A percentile compares a stretch with the other conserved stretches of the same genome.
These are phyloP conservation scores for Rhynchosporium agropyri DNA, from an alignment of 2,329 filamentous ascomycete species.

Conservation along the genomic window DNA sequence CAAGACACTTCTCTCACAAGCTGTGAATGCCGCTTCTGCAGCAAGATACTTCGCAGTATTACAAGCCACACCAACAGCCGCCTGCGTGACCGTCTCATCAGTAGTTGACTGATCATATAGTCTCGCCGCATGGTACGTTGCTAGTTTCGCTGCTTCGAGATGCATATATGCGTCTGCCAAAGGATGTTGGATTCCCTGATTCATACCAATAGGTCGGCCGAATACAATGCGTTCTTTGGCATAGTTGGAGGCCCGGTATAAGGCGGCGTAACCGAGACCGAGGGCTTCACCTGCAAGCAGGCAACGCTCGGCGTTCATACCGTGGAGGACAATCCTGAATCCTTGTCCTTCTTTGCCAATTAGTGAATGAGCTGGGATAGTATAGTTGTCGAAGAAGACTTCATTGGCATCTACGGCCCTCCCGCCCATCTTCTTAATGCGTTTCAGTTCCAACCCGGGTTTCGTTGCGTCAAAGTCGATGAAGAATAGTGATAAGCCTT, in stretches of 20 bases:
- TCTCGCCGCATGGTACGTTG: conserved; percentile 65
- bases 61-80: conserved; percentile 64
- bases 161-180: conserved; percentile 67
- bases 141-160: conserved; percentile 66
- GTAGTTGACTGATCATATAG: conserved; percentile 59
- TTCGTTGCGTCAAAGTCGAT: conserved; percentile 69
- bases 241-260: conserved; percentile 64
- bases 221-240: conserved; percentile 69
- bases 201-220: conserved; percentile 64
- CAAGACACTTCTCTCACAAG: conserved; percentile 63
- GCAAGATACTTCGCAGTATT: conserved; percentile 74
- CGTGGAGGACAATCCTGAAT: conserved; percentile 77
- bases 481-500: conserved; percentile 79
- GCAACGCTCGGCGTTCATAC: conserved; percentile 79
- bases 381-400: conserved; percentile 83
- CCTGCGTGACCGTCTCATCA: conserved; percentile 54
- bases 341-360: conserved; percentile 75
- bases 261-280: conserved; percentile 75
- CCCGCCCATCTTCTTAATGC: conserved; percentile 85
- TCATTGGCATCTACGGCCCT: conserved; percentile 83
- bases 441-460: conserved; percentile 58
- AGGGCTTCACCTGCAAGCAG: conserved; percentile 78
- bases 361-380: conserved; percentile 62
- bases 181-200: conserved; percentile 67
- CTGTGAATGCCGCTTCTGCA: conserved; percentile 63